A percentile compares a stretch with the other conserved stretches of the same genome.
phyloP scores from a whole-genome alignment of 768 basidiomycete genomes.

The Tremella mesenterica region DNA sequence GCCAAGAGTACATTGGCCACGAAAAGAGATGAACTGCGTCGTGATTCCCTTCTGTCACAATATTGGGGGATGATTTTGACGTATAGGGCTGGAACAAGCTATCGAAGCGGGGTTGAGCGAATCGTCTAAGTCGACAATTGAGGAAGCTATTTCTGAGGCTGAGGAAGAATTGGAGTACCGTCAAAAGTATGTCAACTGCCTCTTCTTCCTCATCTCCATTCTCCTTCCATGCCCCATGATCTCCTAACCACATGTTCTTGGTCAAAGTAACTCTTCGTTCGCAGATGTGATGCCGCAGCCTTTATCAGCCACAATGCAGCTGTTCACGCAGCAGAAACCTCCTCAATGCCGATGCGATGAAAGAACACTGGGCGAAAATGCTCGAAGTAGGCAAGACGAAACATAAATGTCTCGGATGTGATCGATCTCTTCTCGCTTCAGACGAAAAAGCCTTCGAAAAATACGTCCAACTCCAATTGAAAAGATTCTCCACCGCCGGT shows the following conservation, averaged over 20 bases:
- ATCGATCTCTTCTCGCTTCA: constrained; percentile 53
- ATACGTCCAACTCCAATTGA: constrained; percentile 61
- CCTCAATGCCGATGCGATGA: constrained; percentile 7
- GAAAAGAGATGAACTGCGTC: constrained; percentile 55
- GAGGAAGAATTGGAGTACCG: constrained; percentile 36
- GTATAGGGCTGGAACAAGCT: constrained; percentile 53
- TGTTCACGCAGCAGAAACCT: constrained; percentile 11
- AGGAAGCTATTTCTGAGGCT: constrained; percentile 38
- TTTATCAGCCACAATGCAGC: too few relatives aligned
- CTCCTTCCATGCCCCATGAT: too few relatives aligned
- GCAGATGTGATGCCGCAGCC: too few relatives aligned
- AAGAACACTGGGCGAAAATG: constrained; percentile 19
- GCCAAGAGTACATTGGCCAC: constrained; percentile 56
- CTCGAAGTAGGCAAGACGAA: constrained; percentile 47
- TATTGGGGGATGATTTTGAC: too few relatives aligned
- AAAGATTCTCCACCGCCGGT: constrained; percentile 51
- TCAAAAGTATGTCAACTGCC: constrained; percentile 13
- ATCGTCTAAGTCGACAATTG: constrained; percentile 27
- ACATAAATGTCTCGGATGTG: constrained; percentile 68
- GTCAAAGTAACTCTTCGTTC: not conserved
- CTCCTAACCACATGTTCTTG: too few relatives aligned
- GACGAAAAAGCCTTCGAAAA: constrained; percentile 60
- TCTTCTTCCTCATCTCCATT: too few relatives aligned
- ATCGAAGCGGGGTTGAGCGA: constrained; percentile 43
- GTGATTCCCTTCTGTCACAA: not conserved